phyloP scores from a whole-genome alignment of 2,329 filamentous ascomycete genomes.

The Pseudogymnoascus sp. region DNA sequence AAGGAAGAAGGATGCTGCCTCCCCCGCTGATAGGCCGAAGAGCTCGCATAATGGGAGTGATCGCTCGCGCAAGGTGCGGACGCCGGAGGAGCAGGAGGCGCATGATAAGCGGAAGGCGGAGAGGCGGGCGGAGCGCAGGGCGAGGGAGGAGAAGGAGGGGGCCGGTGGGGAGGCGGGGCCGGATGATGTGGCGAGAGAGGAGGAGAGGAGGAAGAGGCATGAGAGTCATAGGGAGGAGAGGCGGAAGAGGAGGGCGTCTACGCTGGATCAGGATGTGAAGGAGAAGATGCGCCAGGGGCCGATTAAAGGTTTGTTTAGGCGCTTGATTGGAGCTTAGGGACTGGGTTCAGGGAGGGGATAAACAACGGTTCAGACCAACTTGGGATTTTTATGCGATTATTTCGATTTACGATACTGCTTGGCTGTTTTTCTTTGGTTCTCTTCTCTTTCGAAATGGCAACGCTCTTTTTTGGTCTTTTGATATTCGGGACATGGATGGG shows the following conservation, averaged over 20 bases:
- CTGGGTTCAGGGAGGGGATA: neutral
- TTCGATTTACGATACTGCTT: neutral
- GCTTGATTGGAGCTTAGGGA: neutral
- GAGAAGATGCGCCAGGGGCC: neutral
- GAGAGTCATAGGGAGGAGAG: constrained; percentile 3
- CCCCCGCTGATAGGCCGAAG: neutral
- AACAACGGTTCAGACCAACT: constrained; percentile 1
- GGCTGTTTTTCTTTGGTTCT: neutral
- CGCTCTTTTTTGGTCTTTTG: neutral
- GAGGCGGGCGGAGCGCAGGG: constrained; percentile 13
- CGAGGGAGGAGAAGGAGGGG: neutral
- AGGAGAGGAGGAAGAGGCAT: constrained; percentile 12
- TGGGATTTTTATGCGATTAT: neutral
- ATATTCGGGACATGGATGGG: neutral
- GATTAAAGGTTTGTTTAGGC: neutral
- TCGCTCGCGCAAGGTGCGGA: constrained; percentile 15
- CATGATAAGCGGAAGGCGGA: constrained; percentile 25
- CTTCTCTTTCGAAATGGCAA: neutral
- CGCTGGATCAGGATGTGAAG: neutral
- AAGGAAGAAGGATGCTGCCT: neutral
- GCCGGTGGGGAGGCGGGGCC: neutral
- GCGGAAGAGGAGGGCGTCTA: constrained; percentile 6
- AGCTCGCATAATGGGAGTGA: neutral
- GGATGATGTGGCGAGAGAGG: neutral
- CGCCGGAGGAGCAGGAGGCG: constrained; percentile 24